A percentile compares a stretch with the other conserved stretches of the same genome.
Evolutionary conservation across 768 basidiomycete genomes (phyloP).

Genomic region (Termitomyces sp.): DNA sequence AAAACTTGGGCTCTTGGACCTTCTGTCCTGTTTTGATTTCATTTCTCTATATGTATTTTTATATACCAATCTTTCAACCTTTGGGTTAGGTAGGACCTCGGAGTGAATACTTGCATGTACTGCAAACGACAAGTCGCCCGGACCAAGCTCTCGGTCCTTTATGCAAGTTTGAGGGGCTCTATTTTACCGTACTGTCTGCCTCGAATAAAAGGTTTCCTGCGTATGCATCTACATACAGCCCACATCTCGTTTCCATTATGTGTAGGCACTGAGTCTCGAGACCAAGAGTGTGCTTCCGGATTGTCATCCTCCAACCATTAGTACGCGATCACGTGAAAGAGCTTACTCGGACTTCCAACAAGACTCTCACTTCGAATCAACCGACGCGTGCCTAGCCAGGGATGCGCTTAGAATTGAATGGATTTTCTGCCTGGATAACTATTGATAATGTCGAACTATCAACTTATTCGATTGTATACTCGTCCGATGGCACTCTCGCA

Average conservation of each 20-base stretch:
- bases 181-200: not conserved
- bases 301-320: no score
- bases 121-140: not conserved
- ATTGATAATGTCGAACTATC: slow-evolving; percentile 12
- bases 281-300: no score
- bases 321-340: no score
- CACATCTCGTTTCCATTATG: no score
- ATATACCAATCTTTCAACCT: slow-evolving; percentile 9
- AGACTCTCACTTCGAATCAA: no score
- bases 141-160: not conserved
- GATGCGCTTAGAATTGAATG: not conserved
- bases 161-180: not conserved
- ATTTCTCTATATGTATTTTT: slow-evolving; percentile 4
- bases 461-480: slow-evolving; percentile 13
- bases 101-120: not conserved
- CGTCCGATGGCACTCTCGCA: slow-evolving; percentile 8
- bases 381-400: not conserved
- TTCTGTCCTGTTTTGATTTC: not conserved
- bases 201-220: not conserved
- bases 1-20: not conserved
- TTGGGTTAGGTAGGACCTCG: not conserved
- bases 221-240: no score
- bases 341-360: no score
- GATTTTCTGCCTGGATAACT: slow-evolving; percentile 15
- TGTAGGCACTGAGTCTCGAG: no score